Conservation (phyloP, 1,284 basidiomycete genomes). For the Hortiboletus rubellus region DNA sequence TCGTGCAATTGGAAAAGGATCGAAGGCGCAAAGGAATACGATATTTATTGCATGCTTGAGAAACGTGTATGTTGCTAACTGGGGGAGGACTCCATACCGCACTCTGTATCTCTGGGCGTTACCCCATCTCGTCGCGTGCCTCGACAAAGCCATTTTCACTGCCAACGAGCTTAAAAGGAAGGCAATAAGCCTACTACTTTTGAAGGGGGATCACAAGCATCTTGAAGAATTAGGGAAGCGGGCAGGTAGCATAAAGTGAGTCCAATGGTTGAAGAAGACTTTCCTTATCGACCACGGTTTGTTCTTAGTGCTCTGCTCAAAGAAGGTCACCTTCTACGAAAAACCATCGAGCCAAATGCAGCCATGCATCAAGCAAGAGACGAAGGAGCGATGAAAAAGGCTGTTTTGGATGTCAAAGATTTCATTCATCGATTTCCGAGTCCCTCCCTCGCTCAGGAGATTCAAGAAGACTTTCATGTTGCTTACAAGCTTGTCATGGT, state of each 20-base stretch:
- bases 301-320: too few relatives aligned
- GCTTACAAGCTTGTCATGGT: constrained; percentile 36
- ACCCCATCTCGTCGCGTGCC: constrained; percentile 47
- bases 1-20: constrained; percentile 29
- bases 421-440: too few relatives aligned
- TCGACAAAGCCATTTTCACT: constrained; percentile 39
- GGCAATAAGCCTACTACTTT: constrained; percentile 36
- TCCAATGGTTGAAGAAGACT: constrained; percentile 1
- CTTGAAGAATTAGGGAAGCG: constrained; percentile 38
- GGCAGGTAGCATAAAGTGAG: constrained; percentile 35
- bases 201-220: constrained; percentile 31
- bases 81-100: constrained; percentile 41
- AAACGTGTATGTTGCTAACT: constrained; percentile 34
- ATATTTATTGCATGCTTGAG: constrained; percentile 38
- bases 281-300: not conserved
- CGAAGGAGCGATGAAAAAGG: too few relatives aligned
- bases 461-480: constrained; percentile 32
- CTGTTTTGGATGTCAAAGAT: too few relatives aligned
- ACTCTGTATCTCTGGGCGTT: constrained; percentile 50
- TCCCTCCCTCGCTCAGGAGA: constrained; percentile 5
- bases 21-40: constrained; percentile 26
- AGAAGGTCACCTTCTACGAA: too few relatives aligned
- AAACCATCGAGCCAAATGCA: too few relatives aligned
- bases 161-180: constrained; percentile 35
- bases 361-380: too few relatives aligned